Conservation (phyloP, 192 early-diverging fungal genomes). For the Glomus cerebriforme region DNA sequence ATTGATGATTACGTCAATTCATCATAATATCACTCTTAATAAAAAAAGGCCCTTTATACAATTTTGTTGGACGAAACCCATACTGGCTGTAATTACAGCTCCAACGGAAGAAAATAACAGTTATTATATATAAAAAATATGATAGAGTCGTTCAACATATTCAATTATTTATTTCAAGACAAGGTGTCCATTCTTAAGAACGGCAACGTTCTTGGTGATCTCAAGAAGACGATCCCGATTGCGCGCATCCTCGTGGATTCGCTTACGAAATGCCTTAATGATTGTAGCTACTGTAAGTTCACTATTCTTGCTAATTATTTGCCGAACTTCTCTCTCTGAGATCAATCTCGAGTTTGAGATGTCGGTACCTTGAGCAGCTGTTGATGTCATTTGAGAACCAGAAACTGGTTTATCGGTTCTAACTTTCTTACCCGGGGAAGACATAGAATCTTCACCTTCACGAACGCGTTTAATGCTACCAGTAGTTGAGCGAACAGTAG, state of each 20-base stretch:
- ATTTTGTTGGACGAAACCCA: too few relatives aligned
- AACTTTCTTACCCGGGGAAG: not conserved
- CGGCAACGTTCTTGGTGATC: not conserved
- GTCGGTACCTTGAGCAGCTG: not conserved
- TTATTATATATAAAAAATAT: too few relatives aligned
- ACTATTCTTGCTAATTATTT: not conserved
- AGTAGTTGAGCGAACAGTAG: not conserved
- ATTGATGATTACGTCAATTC: too few relatives aligned
- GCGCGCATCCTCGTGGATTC: not conserved
- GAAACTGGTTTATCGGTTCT: not conserved
- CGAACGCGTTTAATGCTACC: not conserved
- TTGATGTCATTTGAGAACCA: not conserved
- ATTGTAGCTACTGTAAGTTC: not conserved
- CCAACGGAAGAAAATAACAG: too few relatives aligned
- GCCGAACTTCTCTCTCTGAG: not conserved
- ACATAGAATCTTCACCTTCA: not conserved
- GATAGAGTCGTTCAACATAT: too few relatives aligned
- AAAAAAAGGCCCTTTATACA: too few relatives aligned
- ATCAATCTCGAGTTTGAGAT: not conserved
- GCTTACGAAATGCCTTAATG: not conserved
- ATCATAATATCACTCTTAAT: too few relatives aligned
- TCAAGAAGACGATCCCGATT: not conserved
- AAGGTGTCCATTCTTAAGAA: not conserved
- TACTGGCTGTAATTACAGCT: too few relatives aligned
- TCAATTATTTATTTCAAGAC: not conserved